Conservation (phyloP, 2,329 filamentous ascomycete species). For the Xylaria hypoxylon region DNA sequence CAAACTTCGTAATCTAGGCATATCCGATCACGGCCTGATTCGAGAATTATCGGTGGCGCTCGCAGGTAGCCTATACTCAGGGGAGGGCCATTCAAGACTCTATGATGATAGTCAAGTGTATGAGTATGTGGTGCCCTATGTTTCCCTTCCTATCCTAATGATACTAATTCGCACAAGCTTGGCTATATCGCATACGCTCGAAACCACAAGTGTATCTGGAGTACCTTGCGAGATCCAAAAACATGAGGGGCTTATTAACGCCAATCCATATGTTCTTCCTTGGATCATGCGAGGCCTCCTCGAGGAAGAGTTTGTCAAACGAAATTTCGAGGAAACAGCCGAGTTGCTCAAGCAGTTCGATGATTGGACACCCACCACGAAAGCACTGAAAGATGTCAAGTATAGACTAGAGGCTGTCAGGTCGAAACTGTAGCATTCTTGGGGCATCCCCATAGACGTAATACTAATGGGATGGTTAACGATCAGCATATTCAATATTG, state of each 20-base stretch:
- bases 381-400: slow-evolving; percentile 94
- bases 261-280: slow-evolving; percentile 90
- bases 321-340: slow-evolving; percentile 82
- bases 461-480: slow-evolving; percentile 17
- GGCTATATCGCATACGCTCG: slow-evolving; percentile 77
- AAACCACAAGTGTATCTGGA: slow-evolving; percentile 70
- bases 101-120: slow-evolving; percentile 93
- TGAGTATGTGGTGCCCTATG: slow-evolving; percentile 61
- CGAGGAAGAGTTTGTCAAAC: slow-evolving; percentile 92
- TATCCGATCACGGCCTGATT: slow-evolving; percentile 92
- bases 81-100: slow-evolving; percentile 91
- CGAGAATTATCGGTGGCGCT: slow-evolving; percentile 89
- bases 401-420: slow-evolving; percentile 91
- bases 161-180: slow-evolving; percentile 57
- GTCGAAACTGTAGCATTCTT: slow-evolving; percentile 73
- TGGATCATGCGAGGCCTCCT: slow-evolving; percentile 96
- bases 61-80: slow-evolving; percentile 89
- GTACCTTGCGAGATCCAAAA: slow-evolving; percentile 63
- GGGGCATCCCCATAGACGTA: not conserved
- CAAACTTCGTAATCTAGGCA: slow-evolving; percentile 91
- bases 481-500: slow-evolving; percentile 12
- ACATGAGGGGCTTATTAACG: slow-evolving; percentile 62
- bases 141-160: slow-evolving; percentile 9
- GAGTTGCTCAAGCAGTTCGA: slow-evolving; percentile 90
- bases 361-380: slow-evolving; percentile 89